A percentile compares a stretch with the other conserved stretches of the same genome.
Conservation (phyloP, 2,329 filamentous ascomycete genomes). For the Alternaria longipes region DNA sequence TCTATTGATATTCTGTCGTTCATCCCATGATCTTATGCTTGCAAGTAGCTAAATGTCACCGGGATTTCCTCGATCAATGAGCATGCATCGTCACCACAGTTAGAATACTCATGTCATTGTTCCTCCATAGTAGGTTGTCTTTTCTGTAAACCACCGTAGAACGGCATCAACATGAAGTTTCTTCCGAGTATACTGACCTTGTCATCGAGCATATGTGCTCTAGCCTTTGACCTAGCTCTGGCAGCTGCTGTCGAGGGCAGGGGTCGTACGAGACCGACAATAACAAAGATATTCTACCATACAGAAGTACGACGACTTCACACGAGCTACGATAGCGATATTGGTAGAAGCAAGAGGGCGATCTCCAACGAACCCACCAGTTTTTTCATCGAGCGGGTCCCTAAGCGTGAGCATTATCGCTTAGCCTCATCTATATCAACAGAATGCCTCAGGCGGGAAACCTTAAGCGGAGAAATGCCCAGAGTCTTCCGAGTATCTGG, state of each 20-base stretch:
- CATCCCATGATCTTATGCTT: not conserved
- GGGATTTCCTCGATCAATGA: not conserved
- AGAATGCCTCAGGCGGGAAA: not conserved
- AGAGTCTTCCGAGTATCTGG: not conserved
- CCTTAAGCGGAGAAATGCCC: not conserved
- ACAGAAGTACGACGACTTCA: not conserved
- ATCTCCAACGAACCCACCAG: not conserved
- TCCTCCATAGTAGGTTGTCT: not conserved
- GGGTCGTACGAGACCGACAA: not conserved
- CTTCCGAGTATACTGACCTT: not conserved
- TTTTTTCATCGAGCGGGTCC: no score
- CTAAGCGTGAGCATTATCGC: not conserved
- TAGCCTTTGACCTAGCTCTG: not conserved
- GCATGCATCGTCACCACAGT: not conserved
- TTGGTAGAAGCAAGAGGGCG: not conserved
- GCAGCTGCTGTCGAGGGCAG: not conserved
- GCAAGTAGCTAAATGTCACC: not conserved
- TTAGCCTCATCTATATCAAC: not conserved
- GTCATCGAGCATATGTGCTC: not conserved
- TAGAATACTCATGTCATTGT: not conserved
- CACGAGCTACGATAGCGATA: no score
- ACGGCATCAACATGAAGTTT: not conserved
- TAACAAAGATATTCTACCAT: not conserved
- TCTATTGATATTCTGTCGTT: not conserved
- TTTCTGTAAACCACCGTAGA: not conserved